These are phyloP conservation scores for Microcyclospora pomicola DNA, from an alignment of 2,329 filamentous ascomycete genomes.

Conservation along the genomic window DNA sequence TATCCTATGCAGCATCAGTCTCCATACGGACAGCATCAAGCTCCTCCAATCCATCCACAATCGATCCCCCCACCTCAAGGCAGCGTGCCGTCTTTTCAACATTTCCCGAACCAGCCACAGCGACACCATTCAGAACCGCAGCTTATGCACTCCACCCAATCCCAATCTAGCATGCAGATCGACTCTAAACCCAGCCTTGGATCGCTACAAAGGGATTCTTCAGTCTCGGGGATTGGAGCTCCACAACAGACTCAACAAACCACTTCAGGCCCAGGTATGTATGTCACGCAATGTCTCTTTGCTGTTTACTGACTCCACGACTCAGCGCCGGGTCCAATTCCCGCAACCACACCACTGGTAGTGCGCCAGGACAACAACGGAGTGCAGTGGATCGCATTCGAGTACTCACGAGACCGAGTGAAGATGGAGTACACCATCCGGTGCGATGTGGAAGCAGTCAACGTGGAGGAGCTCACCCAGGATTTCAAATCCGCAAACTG, in stretches of 20 bases:
- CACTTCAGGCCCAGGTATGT: constrained; percentile 19
- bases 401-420: constrained; percentile 90
- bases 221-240: constrained; percentile 8
- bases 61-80: constrained; percentile 7
- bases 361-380: constrained; percentile 92
- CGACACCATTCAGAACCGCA: constrained; percentile 15
- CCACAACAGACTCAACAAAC: constrained; percentile 18
- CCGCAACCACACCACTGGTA: constrained; percentile 86
- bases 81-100: too few species aligned
- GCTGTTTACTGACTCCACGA: constrained; percentile 53
- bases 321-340: constrained; percentile 88
- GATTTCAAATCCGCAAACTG: constrained; percentile 99
- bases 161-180: constrained; percentile 24
- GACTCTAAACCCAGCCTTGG: constrained; percentile 9
- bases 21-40: constrained; percentile 37
- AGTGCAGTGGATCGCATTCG: constrained; percentile 97
- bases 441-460: constrained; percentile 93
- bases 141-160: constrained; percentile 20
- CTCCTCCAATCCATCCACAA: constrained; percentile 7
- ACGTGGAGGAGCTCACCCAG: constrained; percentile 65
- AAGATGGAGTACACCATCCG: constrained; percentile 99
- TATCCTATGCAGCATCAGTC: constrained; percentile 40
- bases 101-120: constrained; percentile 7
- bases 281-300: constrained; percentile 1
- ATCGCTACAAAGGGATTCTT: constrained; percentile 5